These are phyloP conservation scores for Westerdykella sp. DNA, from an alignment of 2,329 filamentous ascomycete genomes.

Conservation along the genomic window DNA sequence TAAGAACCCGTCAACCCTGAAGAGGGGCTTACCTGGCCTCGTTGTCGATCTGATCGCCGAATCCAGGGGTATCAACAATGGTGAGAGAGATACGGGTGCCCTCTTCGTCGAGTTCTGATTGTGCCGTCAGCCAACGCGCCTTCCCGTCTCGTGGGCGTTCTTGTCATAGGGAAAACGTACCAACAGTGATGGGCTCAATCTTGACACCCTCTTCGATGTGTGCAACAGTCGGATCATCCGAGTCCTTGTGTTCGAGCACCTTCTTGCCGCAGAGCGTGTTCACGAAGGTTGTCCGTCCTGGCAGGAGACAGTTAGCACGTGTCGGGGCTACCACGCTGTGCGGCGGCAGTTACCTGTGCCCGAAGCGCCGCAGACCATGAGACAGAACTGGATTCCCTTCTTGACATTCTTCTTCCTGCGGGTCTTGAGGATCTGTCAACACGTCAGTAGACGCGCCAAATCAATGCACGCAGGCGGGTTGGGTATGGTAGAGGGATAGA, in stretches of 20 bases:
- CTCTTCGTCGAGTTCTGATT: slow-evolving; percentile 95
- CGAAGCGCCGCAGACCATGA: slow-evolving; percentile 99
- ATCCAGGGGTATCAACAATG: slow-evolving; percentile 96
- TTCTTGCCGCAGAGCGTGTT: slow-evolving; percentile 97
- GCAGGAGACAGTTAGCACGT: slow-evolving; percentile 5
- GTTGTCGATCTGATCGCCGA: slow-evolving; percentile 98
- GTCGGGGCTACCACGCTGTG: neutral
- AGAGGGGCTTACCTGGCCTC: slow-evolving; percentile 69
- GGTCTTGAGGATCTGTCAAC: slow-evolving; percentile 62
- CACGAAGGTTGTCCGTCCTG: slow-evolving; percentile 96
- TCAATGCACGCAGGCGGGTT: slow-evolving; percentile 10
- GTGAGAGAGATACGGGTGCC: slow-evolving; percentile 96
- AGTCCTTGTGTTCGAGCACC: slow-evolving; percentile 85
- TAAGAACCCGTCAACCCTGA: neutral
- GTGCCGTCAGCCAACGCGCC: slow-evolving; percentile 44
- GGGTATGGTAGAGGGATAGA: slow-evolving; percentile 11
- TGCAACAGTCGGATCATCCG: slow-evolving; percentile 80
- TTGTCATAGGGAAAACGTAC: slow-evolving; percentile 48
- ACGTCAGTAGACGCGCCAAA: slow-evolving; percentile 23
- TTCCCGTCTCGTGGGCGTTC: neutral
- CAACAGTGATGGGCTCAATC: slow-evolving; percentile 97
- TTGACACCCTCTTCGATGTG: slow-evolving; percentile 95
- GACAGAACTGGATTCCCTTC: slow-evolving; percentile 99
- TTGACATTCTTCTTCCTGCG: slow-evolving; percentile 99
- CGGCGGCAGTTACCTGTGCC: slow-evolving; percentile 69